Base-by-base conservation (phyloP, 2,329 filamentous ascomycete genomes). In the Alternaria consortialis region DNA sequence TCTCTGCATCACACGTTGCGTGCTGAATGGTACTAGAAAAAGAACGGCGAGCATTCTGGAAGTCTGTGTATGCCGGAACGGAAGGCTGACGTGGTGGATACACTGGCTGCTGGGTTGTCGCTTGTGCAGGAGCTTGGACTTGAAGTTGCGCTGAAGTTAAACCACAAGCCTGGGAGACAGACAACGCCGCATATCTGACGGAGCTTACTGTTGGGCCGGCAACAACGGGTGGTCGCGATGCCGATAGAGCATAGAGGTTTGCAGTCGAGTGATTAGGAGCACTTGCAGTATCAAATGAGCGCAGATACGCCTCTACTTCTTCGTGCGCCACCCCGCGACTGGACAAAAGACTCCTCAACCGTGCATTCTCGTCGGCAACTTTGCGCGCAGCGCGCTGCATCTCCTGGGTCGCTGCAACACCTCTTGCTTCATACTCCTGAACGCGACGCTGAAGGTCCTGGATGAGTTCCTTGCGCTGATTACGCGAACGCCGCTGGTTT, bases 401-500 rank as follows among this genome's bases (percentile, higher is more conserved):
- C 68, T 92, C 89, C 27, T 84, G 80, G 0, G 87, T 89, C 4
- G 89, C 90, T 68, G 88, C 83, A 43, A 90, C 83, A 11, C 90
- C 90, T 34, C 85, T 80, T 23, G 83, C 80, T 76, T 92, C 88
- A 73, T 85, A 91, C 46, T 82, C 77, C 36, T 87, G 84, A 60
- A 90, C 80, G 56, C 86, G 86, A 56, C 83, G 80, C 77, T 92
- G 90, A 27, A 92, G 84, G 51, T 89, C 87, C 62, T 87, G 81
- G 51, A 92, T 79, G 71, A 92, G 91, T 72, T 91, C 89, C 79
- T 89, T 90, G 66, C 88, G 85, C 31, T 90, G 85, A 31, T 88
- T 88, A 39, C 91, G 87, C 12, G 88, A 91, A 62, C 90, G 87
- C 52, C 91, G 84, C 74, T 93, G 91, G 72, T 93, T 93, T 68